Conservation (phyloP, 2,329 filamentous ascomycete species). For the Orbilia oligospora region DNA sequence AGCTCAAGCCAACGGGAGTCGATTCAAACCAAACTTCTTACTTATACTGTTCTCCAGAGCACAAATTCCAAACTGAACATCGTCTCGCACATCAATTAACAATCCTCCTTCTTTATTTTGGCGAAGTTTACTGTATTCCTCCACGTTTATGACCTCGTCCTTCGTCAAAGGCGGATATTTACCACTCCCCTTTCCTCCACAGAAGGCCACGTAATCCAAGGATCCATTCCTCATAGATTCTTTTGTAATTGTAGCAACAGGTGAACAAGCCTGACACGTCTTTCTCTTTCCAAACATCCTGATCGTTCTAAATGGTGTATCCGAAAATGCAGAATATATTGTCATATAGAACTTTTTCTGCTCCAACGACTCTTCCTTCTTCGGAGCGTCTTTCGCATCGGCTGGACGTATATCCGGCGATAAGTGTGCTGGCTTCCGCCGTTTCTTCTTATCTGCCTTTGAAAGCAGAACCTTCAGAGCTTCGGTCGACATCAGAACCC, state of each 20-base stretch:
- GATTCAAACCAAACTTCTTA: slow-evolving; percentile 19
- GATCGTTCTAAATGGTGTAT: slow-evolving; percentile 78
- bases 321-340: slow-evolving; percentile 73
- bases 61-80: slow-evolving; percentile 86
- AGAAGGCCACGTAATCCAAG: slow-evolving; percentile 89
- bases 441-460: slow-evolving; percentile 63
- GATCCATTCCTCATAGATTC: slow-evolving; percentile 76
- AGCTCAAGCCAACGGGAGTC: slow-evolving; percentile 24
- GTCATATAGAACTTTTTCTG: slow-evolving; percentile 67
- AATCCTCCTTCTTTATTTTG: slow-evolving; percentile 68
- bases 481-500: slow-evolving; percentile 90
- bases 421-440: slow-evolving; percentile 59
- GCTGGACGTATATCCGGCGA: slow-evolving; percentile 63
- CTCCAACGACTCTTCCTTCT: slow-evolving; percentile 35
- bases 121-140: slow-evolving; percentile 71
- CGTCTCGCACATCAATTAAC: slow-evolving; percentile 86
- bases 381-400: slow-evolving; percentile 31
- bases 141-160: slow-evolving; percentile 78
- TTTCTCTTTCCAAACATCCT: slow-evolving; percentile 78
- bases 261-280: slow-evolving; percentile 81
- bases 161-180: slow-evolving; percentile 73
- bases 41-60: slow-evolving; percentile 81
- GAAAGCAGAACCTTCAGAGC: slow-evolving; percentile 83
- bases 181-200: slow-evolving; percentile 73
- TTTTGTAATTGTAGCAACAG: slow-evolving; percentile 74